Evolutionary conservation across 805 yeast species (phyloP).

Genomic region (Starmera quercuum): DNA sequence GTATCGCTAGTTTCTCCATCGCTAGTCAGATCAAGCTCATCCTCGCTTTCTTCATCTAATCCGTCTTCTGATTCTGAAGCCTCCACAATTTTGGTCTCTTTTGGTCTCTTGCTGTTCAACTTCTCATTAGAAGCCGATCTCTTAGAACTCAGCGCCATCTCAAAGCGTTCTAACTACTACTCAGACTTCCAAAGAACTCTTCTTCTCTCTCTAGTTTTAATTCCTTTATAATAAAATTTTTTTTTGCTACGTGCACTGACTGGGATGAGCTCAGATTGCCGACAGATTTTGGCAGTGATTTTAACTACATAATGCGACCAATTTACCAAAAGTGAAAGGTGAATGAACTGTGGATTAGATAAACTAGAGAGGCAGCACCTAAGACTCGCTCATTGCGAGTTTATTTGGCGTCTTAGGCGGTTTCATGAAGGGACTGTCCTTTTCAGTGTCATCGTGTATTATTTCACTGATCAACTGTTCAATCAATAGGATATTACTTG

Average conservation of each 20-base stretch:
- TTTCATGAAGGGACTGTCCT: conserved; percentile 24
- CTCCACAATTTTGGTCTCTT: conserved; percentile 16
- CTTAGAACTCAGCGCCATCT: conserved; percentile 19
- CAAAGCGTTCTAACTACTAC: no score
- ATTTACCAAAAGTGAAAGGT: no score
- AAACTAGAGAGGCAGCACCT: neutral
- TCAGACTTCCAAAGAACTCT: no score
- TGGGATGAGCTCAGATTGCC: no score
- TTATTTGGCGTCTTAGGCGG: conserved; percentile 22
- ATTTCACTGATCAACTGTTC: conserved; percentile 17
- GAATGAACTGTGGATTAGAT: no score
- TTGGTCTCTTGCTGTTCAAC: conserved; percentile 12
- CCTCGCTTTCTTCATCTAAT: conserved; percentile 14
- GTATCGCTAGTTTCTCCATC: conserved; percentile 23
- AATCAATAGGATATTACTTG: conserved; percentile 10
- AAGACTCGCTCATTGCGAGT: no score
- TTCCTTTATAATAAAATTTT: no score
- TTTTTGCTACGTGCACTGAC: no score
- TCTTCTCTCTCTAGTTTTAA: no score
- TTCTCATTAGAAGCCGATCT: conserved; percentile 9
- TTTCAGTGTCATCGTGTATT: conserved; percentile 8
- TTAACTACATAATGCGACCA: no score
- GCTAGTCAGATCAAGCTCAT: conserved; percentile 12
- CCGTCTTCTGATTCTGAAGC: conserved; percentile 20
- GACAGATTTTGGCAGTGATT: no score